These are phyloP conservation scores for Oxytropis ochrocephala DNA, from an alignment of 306 rosid genomes.

Conservation along the genomic window DNA sequence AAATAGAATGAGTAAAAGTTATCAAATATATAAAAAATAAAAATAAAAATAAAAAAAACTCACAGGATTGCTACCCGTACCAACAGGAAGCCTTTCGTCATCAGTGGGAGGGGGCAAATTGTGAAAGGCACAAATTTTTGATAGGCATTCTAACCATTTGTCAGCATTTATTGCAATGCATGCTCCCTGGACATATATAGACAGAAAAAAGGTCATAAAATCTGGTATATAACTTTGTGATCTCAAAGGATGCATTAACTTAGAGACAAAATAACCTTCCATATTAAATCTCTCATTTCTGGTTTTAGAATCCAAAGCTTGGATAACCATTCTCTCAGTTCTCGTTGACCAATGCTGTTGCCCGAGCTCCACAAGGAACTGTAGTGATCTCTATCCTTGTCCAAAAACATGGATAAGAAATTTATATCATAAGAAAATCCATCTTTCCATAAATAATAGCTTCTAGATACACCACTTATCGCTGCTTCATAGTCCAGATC, in stretches of 20 bases:
- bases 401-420: conserved; percentile 72
- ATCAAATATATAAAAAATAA: conserved; percentile 2
- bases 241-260: conserved; percentile 2
- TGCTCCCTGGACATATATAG: conserved; percentile 62
- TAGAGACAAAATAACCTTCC: conserved; percentile 60
- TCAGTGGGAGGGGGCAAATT: conserved; percentile 64
- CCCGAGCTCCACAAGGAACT: conserved; percentile 82
- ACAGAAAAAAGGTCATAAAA: conserved; percentile 15
- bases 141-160: conserved; percentile 63
- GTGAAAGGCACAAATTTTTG: conserved; percentile 68
- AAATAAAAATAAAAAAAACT: conserved; percentile 20
- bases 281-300: conserved; percentile 67
- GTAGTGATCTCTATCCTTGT: conserved; percentile 85
- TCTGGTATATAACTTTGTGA: conserved; percentile 8
- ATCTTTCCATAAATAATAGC: conserved; percentile 50
- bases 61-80: conserved; percentile 97
- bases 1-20: background rate
- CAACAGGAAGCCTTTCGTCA: conserved; percentile 95
- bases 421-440: conserved; percentile 80
- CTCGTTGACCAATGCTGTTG: conserved; percentile 89
- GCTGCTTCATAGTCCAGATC: conserved; percentile 25
- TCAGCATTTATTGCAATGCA: conserved; percentile 73
- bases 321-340: conserved; percentile 89
- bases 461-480: conserved; percentile 35
- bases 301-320: conserved; percentile 83